Percentiles rank a stretch among this genome's conserved stretches.
Evolutionary conservation across 345 rosid species (phyloP).

Genomic region (Citrus mangshanensis): DNA sequence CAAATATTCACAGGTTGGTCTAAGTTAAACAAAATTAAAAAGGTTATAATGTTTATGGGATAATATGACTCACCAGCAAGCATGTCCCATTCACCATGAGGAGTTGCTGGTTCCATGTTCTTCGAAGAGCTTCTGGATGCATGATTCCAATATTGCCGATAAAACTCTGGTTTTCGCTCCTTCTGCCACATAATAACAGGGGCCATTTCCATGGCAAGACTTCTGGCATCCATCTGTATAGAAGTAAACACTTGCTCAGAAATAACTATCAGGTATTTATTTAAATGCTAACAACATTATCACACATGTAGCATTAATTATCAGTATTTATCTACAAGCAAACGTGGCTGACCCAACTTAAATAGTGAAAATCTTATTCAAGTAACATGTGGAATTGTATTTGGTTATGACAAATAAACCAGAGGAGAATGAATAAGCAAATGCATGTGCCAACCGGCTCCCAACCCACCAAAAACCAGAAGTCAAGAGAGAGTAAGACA

Average conservation of each 20-base stretch:
- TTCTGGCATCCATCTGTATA: slow-evolving; percentile 83
- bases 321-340: no score
- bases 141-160: slow-evolving; percentile 67
- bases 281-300: not conserved
- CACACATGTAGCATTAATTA: no score
- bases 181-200: slow-evolving; percentile 89
- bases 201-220: slow-evolving; percentile 86
- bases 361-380: not conserved
- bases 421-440: not conserved
- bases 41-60: not conserved
- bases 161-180: slow-evolving; percentile 59
- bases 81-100: slow-evolving; percentile 73
- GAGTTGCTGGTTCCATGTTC: slow-evolving; percentile 39
- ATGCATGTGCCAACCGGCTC: not conserved
- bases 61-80: slow-evolving; percentile 57
- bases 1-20: not conserved
- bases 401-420: not conserved
- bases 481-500: slow-evolving; percentile 1
- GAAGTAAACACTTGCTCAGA: slow-evolving; percentile 6
- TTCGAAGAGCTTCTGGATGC: slow-evolving; percentile 45
- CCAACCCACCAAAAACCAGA: not conserved
- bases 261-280: not conserved
- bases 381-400: not conserved
- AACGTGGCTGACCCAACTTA: not conserved
- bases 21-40: not conserved